Percentiles rank a stretch among this genome's conserved stretches.
phyloP scores from a whole-genome alignment of 1,284 basidiomycete species.

The Cutaneotrichosporon daszewskae region DNA sequence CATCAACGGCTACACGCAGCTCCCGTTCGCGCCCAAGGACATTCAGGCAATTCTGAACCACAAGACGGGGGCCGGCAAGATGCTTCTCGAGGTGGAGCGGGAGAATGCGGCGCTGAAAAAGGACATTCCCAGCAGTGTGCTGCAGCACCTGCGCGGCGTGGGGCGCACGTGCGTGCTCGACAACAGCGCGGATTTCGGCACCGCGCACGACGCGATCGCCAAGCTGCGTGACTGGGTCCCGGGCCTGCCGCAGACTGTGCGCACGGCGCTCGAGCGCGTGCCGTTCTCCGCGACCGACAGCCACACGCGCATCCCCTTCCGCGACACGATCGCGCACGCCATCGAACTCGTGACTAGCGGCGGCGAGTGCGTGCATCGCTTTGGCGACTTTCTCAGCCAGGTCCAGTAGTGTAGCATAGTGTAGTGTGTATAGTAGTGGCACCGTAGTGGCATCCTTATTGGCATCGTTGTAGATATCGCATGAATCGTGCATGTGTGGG shows the following conservation, averaged over 20 bases:
- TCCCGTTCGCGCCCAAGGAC: slow-evolving; percentile 7
- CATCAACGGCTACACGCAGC: slow-evolving; percentile 11
- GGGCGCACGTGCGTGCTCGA: neutral
- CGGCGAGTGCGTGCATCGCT: slow-evolving; percentile 10
- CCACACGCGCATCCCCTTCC: slow-evolving; percentile 4
- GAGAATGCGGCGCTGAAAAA: neutral
- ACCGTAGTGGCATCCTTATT: too few species aligned
- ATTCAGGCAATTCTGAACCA: slow-evolving; percentile 6
- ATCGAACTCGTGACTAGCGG: slow-evolving; percentile 8
- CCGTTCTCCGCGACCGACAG: slow-evolving; percentile 4
- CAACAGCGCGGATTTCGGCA: neutral
- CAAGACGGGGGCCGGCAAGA: neutral
- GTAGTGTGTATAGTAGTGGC: too few species aligned
- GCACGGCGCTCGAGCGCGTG: neutral
- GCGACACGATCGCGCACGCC: slow-evolving; percentile 11
- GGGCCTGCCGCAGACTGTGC: neutral
- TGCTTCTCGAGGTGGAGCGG: neutral
- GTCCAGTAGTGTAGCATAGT: too few species aligned
- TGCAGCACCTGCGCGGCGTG: neutral
- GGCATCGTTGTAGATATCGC: too few species aligned
- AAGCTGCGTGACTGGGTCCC: slow-evolving; percentile 2
- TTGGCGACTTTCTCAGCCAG: slow-evolving; percentile 11
- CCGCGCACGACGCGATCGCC: neutral
- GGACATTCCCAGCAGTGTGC: neutral
- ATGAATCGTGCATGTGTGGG: too few species aligned